Conservation (phyloP, 2,329 filamentous ascomycete genomes). For the Exserohilum rostratum region DNA sequence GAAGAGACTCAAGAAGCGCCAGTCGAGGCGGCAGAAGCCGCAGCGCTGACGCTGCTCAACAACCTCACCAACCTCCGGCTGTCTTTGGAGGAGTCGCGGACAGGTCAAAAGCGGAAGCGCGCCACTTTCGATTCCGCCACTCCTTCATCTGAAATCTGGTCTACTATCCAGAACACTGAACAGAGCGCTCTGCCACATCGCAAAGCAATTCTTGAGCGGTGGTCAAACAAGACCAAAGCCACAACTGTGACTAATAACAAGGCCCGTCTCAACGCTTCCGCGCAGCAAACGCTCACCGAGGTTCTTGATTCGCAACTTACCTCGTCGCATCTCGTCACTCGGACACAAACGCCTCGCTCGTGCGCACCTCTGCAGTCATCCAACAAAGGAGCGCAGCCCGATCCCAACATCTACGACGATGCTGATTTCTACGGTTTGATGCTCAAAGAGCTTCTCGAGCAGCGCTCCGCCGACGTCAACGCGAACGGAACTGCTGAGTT, state of each 20-base stretch:
- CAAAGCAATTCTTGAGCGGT: constrained; percentile 80
- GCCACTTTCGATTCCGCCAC: constrained; percentile 59
- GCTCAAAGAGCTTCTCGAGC: constrained; percentile 90
- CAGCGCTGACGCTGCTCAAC: constrained; percentile 83
- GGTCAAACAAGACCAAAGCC: constrained; percentile 79
- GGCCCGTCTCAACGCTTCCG: constrained; percentile 64
- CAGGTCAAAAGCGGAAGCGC: constrained; percentile 66
- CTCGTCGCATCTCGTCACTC: constrained; percentile 70
- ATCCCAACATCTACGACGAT: constrained; percentile 78
- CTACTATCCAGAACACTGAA: constrained; percentile 71
- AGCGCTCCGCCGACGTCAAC: constrained; percentile 72
- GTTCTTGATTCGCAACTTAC: constrained; percentile 73
- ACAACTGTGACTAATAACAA: constrained; percentile 59
- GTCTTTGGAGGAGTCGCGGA: constrained; percentile 60
- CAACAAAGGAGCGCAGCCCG: constrained; percentile 28
- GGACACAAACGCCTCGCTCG: constrained; percentile 73
- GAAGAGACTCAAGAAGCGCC: constrained; percentile 54
- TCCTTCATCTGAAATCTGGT: constrained; percentile 72
- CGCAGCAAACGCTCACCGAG: constrained; percentile 68
- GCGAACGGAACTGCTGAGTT: constrained; percentile 55
- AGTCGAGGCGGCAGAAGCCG: constrained; percentile 80
- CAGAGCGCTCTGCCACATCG: constrained; percentile 64
- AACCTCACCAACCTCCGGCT: constrained; percentile 74
- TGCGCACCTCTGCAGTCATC: constrained; percentile 74
- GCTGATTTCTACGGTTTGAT: constrained; percentile 93